Evolutionary conservation across 441 rosid genomes (phyloP).

Genomic region (Aleurites moluccanus): DNA sequence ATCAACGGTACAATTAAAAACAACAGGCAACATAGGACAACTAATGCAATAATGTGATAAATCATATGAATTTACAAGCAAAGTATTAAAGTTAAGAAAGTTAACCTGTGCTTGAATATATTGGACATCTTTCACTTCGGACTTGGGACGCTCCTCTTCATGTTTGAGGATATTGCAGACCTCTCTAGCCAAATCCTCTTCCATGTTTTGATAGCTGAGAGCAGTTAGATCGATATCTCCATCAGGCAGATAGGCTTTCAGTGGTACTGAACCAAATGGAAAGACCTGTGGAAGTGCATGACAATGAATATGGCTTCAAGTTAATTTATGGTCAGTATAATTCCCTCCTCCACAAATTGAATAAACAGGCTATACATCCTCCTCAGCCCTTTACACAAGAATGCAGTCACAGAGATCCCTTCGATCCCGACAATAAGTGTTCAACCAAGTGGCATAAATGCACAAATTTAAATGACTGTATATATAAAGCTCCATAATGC

Average conservation of each 20-base stretch:
- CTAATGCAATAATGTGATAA: not conserved
- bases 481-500: not conserved
- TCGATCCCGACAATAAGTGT: not conserved
- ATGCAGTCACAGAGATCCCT: not conserved
- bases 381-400: not conserved
- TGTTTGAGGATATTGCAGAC: constrained; percentile 52
- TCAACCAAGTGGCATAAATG: not conserved
- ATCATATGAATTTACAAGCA: constrained; percentile 4
- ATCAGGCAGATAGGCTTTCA: constrained; percentile 93
- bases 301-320: constrained; percentile 22
- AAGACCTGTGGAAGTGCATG: constrained; percentile 53
- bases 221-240: constrained; percentile 94
- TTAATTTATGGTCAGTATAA: constrained; percentile 9
- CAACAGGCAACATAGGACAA: not conserved
- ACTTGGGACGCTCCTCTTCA: constrained; percentile 46
- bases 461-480: not conserved
- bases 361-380: constrained; percentile 16
- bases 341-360: constrained; percentile 12
- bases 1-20: not conserved
- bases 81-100: constrained; percentile 20
- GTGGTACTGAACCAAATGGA: constrained; percentile 89
- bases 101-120: constrained; percentile 83
- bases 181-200: constrained; percentile 56
- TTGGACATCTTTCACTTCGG: constrained; percentile 66
- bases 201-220: constrained; percentile 54